These are phyloP conservation scores for Podosphaera fusca DNA, from an alignment of 2,329 filamentous ascomycete genomes.

Conservation along the genomic window DNA sequence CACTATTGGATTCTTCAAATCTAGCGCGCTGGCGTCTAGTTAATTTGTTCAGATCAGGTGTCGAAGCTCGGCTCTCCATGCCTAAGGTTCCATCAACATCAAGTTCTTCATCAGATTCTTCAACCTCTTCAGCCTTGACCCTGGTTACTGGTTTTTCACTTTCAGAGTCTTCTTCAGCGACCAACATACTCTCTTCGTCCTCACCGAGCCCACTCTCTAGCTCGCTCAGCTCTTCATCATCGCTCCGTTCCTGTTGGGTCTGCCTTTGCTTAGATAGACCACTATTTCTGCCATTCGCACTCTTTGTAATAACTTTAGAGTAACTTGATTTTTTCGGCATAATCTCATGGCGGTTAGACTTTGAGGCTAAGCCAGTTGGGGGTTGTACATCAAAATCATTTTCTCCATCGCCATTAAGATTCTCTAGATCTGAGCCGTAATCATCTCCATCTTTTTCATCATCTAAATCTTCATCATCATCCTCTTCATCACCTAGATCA, in stretches of 20 bases:
- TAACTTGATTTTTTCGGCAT: neutral
- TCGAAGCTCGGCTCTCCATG: constrained; percentile 28
- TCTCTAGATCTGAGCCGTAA: neutral
- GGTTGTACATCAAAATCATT: constrained; percentile 14
- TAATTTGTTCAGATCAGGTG: constrained; percentile 40
- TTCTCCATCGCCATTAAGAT: constrained; percentile 21
- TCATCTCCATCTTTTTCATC: constrained; percentile 12
- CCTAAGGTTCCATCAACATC: constrained; percentile 20
- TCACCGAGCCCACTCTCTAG: constrained; percentile 17
- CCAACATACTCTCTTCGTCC: constrained; percentile 23
- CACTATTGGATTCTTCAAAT: constrained; percentile 26
- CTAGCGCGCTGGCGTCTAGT: constrained; percentile 44
- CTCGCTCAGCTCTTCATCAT: constrained; percentile 17
- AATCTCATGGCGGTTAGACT: constrained; percentile 10
- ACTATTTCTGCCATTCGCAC: neutral
- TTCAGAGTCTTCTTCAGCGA: constrained; percentile 19
- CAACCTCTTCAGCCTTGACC: constrained; percentile 18
- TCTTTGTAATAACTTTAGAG: neutral
- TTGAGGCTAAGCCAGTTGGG: constrained; percentile 3
- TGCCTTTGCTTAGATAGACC: constrained; percentile 11
- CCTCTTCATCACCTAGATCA: constrained; percentile 4
- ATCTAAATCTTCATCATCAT: constrained; percentile 20
- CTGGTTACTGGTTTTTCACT: constrained; percentile 25
- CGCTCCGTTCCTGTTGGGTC: constrained; percentile 7
- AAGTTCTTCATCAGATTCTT: constrained; percentile 19